Evolutionary conservation across 202 grass and related monocot genomes (phyloP).

Genomic region (Bolboschoenoplectus hybrid): DNA sequence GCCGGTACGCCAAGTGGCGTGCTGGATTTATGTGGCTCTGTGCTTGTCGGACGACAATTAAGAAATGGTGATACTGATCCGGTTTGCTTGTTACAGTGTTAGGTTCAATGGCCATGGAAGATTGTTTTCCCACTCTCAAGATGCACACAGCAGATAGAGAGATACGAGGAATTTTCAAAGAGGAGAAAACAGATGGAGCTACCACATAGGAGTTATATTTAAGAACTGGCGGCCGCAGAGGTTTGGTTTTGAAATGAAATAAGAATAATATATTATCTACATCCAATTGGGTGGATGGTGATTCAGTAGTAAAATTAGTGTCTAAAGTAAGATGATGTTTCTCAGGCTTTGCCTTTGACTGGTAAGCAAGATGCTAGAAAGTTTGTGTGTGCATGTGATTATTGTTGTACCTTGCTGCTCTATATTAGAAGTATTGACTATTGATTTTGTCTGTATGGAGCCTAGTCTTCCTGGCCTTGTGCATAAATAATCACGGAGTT

Average conservation of each 20-base stretch:
- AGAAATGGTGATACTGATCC: constrained; percentile 42
- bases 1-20: constrained; percentile 28
- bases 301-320: background rate
- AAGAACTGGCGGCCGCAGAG: background rate
- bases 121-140: background rate
- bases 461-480: background rate
- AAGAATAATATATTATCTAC: background rate
- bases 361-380: background rate
- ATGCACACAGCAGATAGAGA: background rate
- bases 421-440: background rate
- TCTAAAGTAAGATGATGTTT: background rate
- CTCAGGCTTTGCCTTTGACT: background rate
- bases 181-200: background rate
- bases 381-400: background rate
- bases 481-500: background rate
- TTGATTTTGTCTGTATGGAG: background rate
- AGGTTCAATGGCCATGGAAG: background rate
- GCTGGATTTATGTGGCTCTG: constrained; percentile 51
- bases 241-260: background rate
- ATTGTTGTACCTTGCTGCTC: background rate
- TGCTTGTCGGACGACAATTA: constrained; percentile 38
- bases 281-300: background rate
- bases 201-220: no score
- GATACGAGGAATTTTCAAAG: background rate
- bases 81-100: background rate